A percentile compares a stretch with the other conserved stretches of the same genome.
Evolutionary conservation across 129 eudicot species (phyloP).

Genomic region (Tagetes patula): DNA sequence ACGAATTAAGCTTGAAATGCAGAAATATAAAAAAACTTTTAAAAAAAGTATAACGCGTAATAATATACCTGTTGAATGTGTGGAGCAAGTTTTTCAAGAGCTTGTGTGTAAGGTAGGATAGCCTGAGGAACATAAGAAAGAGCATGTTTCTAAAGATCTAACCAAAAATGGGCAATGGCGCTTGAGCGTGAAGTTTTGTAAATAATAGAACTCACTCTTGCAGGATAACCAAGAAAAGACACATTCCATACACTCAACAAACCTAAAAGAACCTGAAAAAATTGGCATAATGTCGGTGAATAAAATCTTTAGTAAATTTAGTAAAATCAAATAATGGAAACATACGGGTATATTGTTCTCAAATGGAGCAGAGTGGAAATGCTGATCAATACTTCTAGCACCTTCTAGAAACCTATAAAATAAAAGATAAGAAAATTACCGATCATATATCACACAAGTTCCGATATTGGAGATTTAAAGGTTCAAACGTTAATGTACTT

Average conservation of each 20-base stretch:
- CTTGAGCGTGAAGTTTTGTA: background rate
- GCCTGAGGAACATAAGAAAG: constrained; percentile 51
- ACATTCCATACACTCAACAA: constrained; percentile 94
- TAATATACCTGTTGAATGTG: constrained; percentile 88
- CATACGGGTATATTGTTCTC: constrained; percentile 83
- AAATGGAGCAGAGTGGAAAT: constrained; percentile 74
- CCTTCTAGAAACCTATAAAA: constrained; percentile 73
- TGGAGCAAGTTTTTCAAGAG: constrained; percentile 91
- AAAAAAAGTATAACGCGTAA: constrained; percentile 21
- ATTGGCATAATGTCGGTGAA: background rate
- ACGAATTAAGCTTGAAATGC: constrained; percentile 15
- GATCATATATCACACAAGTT: too few relatives aligned
- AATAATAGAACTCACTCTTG: constrained; percentile 65
- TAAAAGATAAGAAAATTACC: background rate
- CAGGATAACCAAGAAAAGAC: constrained; percentile 92
- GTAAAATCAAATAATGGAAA: background rate
- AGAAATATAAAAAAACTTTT: constrained; percentile 11
- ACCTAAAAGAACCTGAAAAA: constrained; percentile 87
- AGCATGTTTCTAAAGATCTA: background rate
- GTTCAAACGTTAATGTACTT: constrained; percentile 51
- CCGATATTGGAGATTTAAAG: background rate
- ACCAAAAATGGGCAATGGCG: background rate
- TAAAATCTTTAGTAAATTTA: background rate
- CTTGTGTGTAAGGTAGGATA: constrained; percentile 92
- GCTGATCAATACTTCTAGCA: constrained; percentile 89